A percentile compares a stretch with the other conserved stretches of the same genome.
Evolutionary conservation across 345 rosid genomes (phyloP).

Genomic region (Passiflora organensis): DNA sequence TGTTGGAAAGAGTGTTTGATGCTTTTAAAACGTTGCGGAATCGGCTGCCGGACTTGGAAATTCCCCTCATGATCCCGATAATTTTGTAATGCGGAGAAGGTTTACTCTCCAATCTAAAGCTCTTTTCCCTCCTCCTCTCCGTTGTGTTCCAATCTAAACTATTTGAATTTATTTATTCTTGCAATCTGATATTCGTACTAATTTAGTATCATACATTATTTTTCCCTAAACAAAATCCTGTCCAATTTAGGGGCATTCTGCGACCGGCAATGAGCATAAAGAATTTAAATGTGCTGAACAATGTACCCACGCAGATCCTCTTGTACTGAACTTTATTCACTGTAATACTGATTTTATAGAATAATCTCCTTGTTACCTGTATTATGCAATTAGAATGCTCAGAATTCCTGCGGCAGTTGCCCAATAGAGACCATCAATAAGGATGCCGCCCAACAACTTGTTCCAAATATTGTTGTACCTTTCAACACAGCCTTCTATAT

Average conservation of each 20-base stretch:
- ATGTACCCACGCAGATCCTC: slow-evolving; percentile 40
- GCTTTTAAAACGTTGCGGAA: slow-evolving; percentile 64
- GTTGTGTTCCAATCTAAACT: too few species aligned
- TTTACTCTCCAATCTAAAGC: slow-evolving; percentile 17
- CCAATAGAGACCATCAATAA: slow-evolving; percentile 56
- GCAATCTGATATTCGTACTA: too few species aligned
- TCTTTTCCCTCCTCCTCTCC: not conserved
- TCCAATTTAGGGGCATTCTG: slow-evolving; percentile 67
- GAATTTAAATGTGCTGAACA: slow-evolving; percentile 46
- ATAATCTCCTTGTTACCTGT: slow-evolving; percentile 9
- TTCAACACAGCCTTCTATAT: slow-evolving; percentile 63
- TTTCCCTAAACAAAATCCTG: not conserved
- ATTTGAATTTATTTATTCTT: too few species aligned
- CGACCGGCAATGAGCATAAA: slow-evolving; percentile 75
- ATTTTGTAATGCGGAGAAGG: slow-evolving; percentile 72
- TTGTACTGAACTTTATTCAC: slow-evolving; percentile 12
- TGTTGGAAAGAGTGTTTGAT: slow-evolving; percentile 77
- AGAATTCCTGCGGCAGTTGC: slow-evolving; percentile 62
- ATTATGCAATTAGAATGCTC: slow-evolving; percentile 70
- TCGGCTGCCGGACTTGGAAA: slow-evolving; percentile 35
- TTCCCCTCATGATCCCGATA: slow-evolving; percentile 17
- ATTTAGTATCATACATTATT: not conserved
- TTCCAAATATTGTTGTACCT: slow-evolving; percentile 58
- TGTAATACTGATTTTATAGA: slow-evolving; percentile 1
- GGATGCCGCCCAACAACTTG: slow-evolving; percentile 49